Percentiles rank a stretch among this genome's conserved stretches.
phyloP scores from a whole-genome alignment of 768 basidiomycete genomes.

The Lactarius tabidus region DNA sequence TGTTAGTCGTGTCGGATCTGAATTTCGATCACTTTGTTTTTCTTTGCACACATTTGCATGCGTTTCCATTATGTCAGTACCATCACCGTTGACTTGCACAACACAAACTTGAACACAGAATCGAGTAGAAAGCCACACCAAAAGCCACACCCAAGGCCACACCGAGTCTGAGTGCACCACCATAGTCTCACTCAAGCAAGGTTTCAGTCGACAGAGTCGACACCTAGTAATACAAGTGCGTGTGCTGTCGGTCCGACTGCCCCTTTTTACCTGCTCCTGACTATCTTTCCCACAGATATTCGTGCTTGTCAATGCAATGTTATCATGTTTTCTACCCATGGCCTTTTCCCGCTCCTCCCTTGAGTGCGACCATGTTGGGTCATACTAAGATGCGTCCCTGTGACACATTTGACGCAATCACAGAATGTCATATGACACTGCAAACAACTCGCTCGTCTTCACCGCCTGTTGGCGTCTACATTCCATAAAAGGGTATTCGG shows the following conservation, averaged over 20 bases:
- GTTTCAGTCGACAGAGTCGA: no score
- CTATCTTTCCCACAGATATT: conserved; percentile 2
- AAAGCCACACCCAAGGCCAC: no score
- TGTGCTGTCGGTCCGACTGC: background rate
- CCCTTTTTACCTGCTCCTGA: background rate
- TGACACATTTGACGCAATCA: conserved; percentile 23
- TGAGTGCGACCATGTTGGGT: background rate
- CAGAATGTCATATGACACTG: conserved; percentile 14
- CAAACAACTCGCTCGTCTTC: background rate
- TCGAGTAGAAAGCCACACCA: no score
- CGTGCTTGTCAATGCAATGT: background rate
- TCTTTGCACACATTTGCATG: no score
- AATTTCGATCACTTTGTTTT: no score
- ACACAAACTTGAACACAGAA: no score
- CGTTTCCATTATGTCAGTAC: no score
- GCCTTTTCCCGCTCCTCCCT: background rate
- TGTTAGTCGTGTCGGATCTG: no score
- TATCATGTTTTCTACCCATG: background rate
- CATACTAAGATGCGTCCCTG: conserved; percentile 9
- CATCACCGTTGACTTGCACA: no score
- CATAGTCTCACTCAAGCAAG: no score
- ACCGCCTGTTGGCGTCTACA: conserved; percentile 8
- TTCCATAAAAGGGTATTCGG: conserved; percentile 16
- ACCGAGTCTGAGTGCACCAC: no score
- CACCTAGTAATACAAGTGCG: conserved; percentile 12